Conservation (phyloP, 2,329 filamentous ascomycete genomes). For the Cladosporium velox region DNA sequence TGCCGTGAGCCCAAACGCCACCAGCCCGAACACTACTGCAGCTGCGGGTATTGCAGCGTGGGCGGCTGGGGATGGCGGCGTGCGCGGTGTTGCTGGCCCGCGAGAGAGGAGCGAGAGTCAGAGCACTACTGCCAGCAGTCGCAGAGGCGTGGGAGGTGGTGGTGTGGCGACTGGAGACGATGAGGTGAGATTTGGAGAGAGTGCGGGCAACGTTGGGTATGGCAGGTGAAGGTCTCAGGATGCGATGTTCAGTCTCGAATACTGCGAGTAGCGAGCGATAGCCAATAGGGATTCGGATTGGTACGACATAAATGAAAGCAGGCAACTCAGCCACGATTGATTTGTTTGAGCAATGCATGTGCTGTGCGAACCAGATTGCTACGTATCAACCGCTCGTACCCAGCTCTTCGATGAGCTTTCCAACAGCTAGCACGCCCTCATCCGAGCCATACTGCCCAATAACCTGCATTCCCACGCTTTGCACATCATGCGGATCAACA, state of each 20-base stretch:
- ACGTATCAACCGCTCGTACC: neutral
- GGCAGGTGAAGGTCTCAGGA: constrained; percentile 26
- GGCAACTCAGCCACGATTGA: neutral
- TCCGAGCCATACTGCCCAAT: constrained; percentile 84
- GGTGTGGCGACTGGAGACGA: constrained; percentile 32
- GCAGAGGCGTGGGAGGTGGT: constrained; percentile 25
- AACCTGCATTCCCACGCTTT: constrained; percentile 67
- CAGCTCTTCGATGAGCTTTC: constrained; percentile 41
- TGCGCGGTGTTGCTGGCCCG: constrained; percentile 38
- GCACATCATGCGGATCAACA: constrained; percentile 36
- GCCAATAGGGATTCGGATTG: neutral
- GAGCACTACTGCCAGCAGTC: constrained; percentile 39
- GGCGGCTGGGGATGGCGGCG: constrained; percentile 33
- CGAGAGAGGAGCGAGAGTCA: constrained; percentile 41
- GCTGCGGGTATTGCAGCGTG: constrained; percentile 32
- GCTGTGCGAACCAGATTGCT: neutral
- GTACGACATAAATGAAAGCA: neutral
- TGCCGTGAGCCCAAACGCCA: neutral
- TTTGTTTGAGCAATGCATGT: neutral
- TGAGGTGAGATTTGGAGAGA: constrained; percentile 40
- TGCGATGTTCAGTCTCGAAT: neutral
- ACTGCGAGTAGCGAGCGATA: neutral
- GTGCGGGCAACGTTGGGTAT: constrained; percentile 36
- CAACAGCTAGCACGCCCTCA: constrained; percentile 61
- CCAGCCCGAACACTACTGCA: constrained; percentile 6